Evolutionary conservation across 2,329 filamentous ascomycete genomes (phyloP).

Genomic region (Penicillium freii): DNA sequence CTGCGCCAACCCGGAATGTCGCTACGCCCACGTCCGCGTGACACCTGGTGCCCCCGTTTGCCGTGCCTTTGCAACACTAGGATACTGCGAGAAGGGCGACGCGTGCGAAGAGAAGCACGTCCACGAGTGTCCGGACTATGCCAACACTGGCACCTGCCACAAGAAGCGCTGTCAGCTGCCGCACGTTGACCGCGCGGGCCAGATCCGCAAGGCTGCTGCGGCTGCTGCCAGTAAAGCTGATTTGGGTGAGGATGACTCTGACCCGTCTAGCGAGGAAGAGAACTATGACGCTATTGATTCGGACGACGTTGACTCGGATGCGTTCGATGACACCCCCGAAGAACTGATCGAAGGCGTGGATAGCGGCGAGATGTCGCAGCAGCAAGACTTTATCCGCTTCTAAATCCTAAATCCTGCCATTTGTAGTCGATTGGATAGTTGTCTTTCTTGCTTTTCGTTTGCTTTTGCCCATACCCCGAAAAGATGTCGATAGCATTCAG

Average conservation of each 20-base stretch:
- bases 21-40: conserved; percentile 80
- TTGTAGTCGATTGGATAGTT: conserved; percentile 12
- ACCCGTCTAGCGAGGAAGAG: conserved; percentile 77
- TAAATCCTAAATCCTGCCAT: conserved; percentile 21
- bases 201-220: conserved; percentile 59
- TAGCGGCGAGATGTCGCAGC: conserved; percentile 50
- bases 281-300: conserved; percentile 62
- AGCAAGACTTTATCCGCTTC: conserved; percentile 55
- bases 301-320: conserved; percentile 70
- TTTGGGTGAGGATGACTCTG: conserved; percentile 57
- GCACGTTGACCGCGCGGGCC: conserved; percentile 84
- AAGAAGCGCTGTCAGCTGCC: conserved; percentile 77
- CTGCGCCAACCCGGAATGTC: conserved; percentile 82
- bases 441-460: background rate
- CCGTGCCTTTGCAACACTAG: conserved; percentile 76
- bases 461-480: conserved; percentile 12
- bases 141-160: conserved; percentile 82
- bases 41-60: conserved; percentile 77
- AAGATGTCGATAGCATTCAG: conserved; percentile 4
- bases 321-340: conserved; percentile 44
- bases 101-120: conserved; percentile 80
- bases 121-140: conserved; percentile 91
- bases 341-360: conserved; percentile 38
- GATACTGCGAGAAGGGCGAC: conserved; percentile 82
- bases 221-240: conserved; percentile 43